A percentile compares a stretch with the other conserved stretches of the same genome.
Conservation (phyloP, 1,139 yeast genomes). For the Pichia sp. region DNA sequence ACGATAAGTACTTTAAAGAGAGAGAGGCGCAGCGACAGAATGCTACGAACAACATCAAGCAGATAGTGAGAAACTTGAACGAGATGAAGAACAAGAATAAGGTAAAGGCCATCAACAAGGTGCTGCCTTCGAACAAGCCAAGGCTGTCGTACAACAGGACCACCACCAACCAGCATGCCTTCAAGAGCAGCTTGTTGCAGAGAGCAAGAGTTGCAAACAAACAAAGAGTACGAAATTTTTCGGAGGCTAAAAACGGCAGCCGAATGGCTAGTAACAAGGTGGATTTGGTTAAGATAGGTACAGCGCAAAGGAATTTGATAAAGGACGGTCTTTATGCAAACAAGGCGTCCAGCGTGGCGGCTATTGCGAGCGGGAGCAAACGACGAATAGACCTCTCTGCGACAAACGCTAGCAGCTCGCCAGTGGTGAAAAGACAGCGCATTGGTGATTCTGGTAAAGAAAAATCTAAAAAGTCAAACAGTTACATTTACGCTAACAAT, state of each 20-base stretch:
- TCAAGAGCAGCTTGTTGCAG: slow-evolving; percentile 30
- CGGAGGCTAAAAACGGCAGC: slow-evolving; percentile 11
- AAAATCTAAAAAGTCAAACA: slow-evolving; percentile 8
- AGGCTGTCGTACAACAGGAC: background rate
- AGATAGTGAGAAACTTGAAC: slow-evolving; percentile 25
- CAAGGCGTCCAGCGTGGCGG: background rate
- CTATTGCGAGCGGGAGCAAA: background rate
- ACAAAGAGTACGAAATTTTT: slow-evolving; percentile 26
- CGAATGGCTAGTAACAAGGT: background rate
- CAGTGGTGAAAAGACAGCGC: background rate
- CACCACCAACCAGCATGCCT: slow-evolving; percentile 7
- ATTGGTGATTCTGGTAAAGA: background rate
- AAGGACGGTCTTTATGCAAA: background rate
- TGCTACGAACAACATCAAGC: slow-evolving; percentile 29
- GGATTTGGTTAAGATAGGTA: slow-evolving; percentile 3
- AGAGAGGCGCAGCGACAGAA: slow-evolving; percentile 26
- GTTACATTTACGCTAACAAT: slow-evolving; percentile 1
- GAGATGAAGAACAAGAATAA: slow-evolving; percentile 27
- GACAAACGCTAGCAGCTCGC: background rate
- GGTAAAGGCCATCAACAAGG: slow-evolving; percentile 29
- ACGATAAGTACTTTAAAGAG: slow-evolving; percentile 26
- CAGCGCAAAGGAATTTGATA: background rate
- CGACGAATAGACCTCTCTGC: background rate
- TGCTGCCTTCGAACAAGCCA: slow-evolving; percentile 23
- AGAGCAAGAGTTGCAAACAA: slow-evolving; percentile 31